phyloP scores from a whole-genome alignment of 371 early-diverging fungal genomes.

The Haplosporangium sp. region DNA sequence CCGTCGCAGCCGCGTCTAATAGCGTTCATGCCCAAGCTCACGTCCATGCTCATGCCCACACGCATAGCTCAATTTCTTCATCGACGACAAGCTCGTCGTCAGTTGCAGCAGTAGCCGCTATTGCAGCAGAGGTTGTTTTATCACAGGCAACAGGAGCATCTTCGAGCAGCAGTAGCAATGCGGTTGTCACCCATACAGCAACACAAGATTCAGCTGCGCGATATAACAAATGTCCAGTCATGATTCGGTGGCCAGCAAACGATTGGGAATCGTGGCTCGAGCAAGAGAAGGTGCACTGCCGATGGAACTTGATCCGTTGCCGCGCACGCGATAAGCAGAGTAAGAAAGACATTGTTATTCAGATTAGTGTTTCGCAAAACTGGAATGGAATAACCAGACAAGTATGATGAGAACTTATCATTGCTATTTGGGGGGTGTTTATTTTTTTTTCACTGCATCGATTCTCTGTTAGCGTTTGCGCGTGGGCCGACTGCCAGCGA shows the following conservation, averaged over 20 bases:
- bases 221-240: conserved; percentile 31
- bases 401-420: background rate
- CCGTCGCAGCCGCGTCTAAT: conserved; percentile 23
- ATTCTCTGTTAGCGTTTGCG: conserved; percentile 48
- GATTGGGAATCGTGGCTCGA: conserved; percentile 55
- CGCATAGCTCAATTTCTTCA: background rate
- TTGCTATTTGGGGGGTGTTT: background rate
- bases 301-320: conserved; percentile 47
- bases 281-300: conserved; percentile 25
- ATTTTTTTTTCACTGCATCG: background rate
- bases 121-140: conserved; percentile 1
- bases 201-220: background rate
- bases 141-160: background rate
- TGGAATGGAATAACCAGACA: too few relatives aligned
- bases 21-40: background rate
- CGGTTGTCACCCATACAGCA: background rate
- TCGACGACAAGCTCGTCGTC: conserved; percentile 1
- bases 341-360: conserved; percentile 10
- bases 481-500: conserved; percentile 53
- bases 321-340: conserved; percentile 46
- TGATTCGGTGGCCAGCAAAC: conserved; percentile 19
- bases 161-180: conserved; percentile 1
- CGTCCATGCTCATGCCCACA: background rate
- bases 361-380: background rate
- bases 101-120: conserved; percentile 22